These are phyloP conservation scores for Phanerochaete sordida DNA, from an alignment of 768 basidiomycete genomes.

Conservation along the genomic window DNA sequence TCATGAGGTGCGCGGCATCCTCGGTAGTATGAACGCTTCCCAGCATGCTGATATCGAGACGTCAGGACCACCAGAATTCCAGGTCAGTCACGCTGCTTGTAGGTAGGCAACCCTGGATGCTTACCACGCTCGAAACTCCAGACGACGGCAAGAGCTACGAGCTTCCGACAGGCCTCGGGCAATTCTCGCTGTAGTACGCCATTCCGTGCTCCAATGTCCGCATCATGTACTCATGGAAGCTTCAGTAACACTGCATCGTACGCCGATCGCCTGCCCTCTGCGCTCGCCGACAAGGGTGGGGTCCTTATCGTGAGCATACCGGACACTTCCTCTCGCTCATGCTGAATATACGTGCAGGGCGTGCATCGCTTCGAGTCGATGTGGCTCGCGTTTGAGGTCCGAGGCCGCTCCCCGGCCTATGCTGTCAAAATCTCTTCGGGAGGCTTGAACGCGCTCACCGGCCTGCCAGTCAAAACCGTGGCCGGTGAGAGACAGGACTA, in stretches of 20 bases:
- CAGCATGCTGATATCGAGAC: background rate
- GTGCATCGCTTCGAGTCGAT: constrained; percentile 29
- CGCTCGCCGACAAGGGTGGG: constrained; percentile 22
- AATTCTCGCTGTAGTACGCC: constrained; percentile 22
- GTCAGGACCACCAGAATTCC: background rate
- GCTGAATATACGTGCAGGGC: constrained; percentile 6
- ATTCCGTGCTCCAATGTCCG: too few relatives aligned
- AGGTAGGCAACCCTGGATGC: background rate
- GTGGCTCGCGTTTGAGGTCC: constrained; percentile 24
- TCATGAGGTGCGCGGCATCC: background rate
- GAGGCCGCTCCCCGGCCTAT: constrained; percentile 2
- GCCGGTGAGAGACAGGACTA: constrained; percentile 24
- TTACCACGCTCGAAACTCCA: background rate
- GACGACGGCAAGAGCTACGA: constrained; percentile 12
- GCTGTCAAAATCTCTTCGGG: constrained; percentile 26
- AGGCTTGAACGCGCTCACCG: constrained; percentile 28
- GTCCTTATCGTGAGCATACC: constrained; percentile 20
- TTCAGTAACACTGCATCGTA: constrained; percentile 18
- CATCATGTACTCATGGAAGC: background rate
- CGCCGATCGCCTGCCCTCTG: constrained; percentile 15
- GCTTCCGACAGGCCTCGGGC: constrained; percentile 22
- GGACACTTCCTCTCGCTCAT: background rate
- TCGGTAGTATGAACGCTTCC: background rate
- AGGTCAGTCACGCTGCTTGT: background rate
- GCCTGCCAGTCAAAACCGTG: constrained; percentile 14